A percentile compares a stretch with the other conserved stretches of the same genome.
Conservation (phyloP, 768 basidiomycete genomes). For the Calvatia gigantea region DNA sequence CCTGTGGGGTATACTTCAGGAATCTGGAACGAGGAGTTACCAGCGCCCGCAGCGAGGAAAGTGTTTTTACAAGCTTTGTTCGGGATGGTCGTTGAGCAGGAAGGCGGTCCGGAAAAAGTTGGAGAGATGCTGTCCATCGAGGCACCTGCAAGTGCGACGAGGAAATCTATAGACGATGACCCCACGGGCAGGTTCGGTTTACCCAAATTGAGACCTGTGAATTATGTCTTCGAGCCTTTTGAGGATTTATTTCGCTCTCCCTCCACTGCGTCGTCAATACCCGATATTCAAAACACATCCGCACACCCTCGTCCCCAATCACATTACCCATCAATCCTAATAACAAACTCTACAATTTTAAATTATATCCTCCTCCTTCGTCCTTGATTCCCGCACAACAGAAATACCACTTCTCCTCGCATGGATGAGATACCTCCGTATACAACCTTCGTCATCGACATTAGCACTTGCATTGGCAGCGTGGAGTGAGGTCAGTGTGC, state of each 20-base stretch:
- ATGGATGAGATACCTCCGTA: conserved; percentile 66
- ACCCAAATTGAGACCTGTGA: background rate
- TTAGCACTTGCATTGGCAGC: conserved; percentile 62
- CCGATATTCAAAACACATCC: background rate
- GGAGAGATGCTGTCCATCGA: conserved; percentile 24
- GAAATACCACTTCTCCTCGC: conserved; percentile 68
- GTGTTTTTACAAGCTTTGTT: conserved; percentile 57
- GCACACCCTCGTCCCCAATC: conserved; percentile 6
- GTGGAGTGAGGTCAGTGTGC: conserved; percentile 68
- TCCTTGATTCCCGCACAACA: conserved; percentile 25
- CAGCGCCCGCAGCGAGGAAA: conserved; percentile 44
- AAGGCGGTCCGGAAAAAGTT: conserved; percentile 18
- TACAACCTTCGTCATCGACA: conserved; percentile 52
- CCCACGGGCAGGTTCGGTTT: conserved; percentile 12
- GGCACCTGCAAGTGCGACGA: conserved; percentile 19
- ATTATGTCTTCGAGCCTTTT: conserved; percentile 10
- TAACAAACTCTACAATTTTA: conserved; percentile 6
- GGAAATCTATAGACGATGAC: conserved; percentile 12
- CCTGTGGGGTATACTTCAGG: conserved; percentile 27
- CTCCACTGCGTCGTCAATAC: conserved; percentile 4
- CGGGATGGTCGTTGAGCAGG: conserved; percentile 36
- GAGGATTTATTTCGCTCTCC: conserved; percentile 13
- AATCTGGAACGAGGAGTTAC: conserved; percentile 42
- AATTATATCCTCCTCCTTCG: conserved; percentile 21
- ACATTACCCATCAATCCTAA: conserved; percentile 14